Evolutionary conservation across 306 rosid genomes (phyloP).

Genomic region (Acacia melanoxylon): DNA sequence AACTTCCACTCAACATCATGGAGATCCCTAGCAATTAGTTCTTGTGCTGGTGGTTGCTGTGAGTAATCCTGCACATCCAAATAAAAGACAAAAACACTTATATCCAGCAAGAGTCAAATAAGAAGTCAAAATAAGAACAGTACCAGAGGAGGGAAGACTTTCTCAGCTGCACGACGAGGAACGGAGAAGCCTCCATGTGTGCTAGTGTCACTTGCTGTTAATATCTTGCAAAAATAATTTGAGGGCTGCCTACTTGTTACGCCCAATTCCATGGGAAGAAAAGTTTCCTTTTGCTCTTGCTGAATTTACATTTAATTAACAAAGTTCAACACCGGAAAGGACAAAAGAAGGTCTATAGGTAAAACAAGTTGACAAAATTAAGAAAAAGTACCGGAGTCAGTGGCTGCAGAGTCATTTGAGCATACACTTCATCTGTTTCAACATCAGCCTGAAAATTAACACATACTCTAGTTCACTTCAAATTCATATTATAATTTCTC

Average conservation of each 20-base stretch:
- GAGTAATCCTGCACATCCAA: slow-evolving; percentile 67
- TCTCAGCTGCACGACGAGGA: slow-evolving; percentile 95
- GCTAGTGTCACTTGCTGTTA: slow-evolving; percentile 89
- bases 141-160: slow-evolving; percentile 90
- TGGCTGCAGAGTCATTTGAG: slow-evolving; percentile 89
- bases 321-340: slow-evolving; percentile 15
- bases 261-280: slow-evolving; percentile 88
- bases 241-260: slow-evolving; percentile 85
- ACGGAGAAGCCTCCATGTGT: slow-evolving; percentile 94
- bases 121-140: slow-evolving; percentile 12
- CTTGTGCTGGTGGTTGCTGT: slow-evolving; percentile 86
- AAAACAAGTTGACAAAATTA: background rate
- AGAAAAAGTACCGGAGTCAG: slow-evolving; percentile 54
- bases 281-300: slow-evolving; percentile 87
- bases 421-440: slow-evolving; percentile 90
- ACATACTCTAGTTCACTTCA: slow-evolving; percentile 21
- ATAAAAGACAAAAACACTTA: slow-evolving; percentile 30
- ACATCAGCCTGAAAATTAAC: slow-evolving; percentile 79
- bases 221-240: slow-evolving; percentile 86
- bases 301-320: slow-evolving; percentile 25
- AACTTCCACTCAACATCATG: slow-evolving; percentile 92
- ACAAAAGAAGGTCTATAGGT: background rate
- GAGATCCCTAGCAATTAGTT: slow-evolving; percentile 85
- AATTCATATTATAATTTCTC: background rate
- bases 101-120: slow-evolving; percentile 27